These are phyloP conservation scores for Pythium phragmitis DNA, from an alignment of 352 stramenopile genomes.

Conservation along the genomic window DNA sequence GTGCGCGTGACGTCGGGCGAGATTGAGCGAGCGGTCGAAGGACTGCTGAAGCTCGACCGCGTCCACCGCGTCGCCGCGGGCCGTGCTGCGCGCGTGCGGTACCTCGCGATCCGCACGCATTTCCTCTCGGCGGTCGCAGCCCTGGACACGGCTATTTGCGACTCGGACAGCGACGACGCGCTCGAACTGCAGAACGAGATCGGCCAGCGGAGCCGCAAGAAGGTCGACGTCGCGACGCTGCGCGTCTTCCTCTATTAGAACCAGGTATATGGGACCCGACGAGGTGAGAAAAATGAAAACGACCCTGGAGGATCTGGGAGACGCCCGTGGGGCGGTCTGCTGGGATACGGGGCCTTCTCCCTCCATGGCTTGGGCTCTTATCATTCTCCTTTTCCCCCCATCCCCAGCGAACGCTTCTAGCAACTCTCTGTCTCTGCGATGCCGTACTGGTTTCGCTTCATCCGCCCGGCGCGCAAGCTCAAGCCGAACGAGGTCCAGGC, in stretches of 20 bases:
- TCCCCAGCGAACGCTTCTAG: background rate
- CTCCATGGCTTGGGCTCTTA: background rate
- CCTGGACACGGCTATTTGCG: slow-evolving; percentile 60
- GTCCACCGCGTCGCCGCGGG: slow-evolving; percentile 55
- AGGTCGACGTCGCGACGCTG: slow-evolving; percentile 57
- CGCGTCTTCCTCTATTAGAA: slow-evolving; percentile 61
- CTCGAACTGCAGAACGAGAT: slow-evolving; percentile 53
- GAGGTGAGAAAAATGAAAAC: slow-evolving; percentile 7
- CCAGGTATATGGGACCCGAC: slow-evolving; percentile 1
- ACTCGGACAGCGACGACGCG: slow-evolving; percentile 49
- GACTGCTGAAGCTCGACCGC: slow-evolving; percentile 46
- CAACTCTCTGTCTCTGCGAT: slow-evolving; percentile 8
- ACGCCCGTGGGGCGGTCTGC: too few species aligned
- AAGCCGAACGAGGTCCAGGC: slow-evolving; percentile 36
- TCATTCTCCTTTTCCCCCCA: slow-evolving; percentile 2
- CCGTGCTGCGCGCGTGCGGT: slow-evolving; percentile 52
- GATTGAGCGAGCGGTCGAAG: slow-evolving; percentile 51
- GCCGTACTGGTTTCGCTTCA: slow-evolving; percentile 29
- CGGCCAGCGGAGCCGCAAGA: slow-evolving; percentile 49
- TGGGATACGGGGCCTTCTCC: background rate
- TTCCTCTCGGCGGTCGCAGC: slow-evolving; percentile 64
- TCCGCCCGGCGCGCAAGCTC: slow-evolving; percentile 26
- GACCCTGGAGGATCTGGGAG: background rate
- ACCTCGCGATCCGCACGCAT: slow-evolving; percentile 62
- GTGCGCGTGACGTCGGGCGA: slow-evolving; percentile 55